Percentiles rank a stretch among this genome's conserved stretches.
Evolutionary conservation across 192 early-diverging fungal genomes (phyloP).

Genomic region (Geosiphon pyriformis): DNA sequence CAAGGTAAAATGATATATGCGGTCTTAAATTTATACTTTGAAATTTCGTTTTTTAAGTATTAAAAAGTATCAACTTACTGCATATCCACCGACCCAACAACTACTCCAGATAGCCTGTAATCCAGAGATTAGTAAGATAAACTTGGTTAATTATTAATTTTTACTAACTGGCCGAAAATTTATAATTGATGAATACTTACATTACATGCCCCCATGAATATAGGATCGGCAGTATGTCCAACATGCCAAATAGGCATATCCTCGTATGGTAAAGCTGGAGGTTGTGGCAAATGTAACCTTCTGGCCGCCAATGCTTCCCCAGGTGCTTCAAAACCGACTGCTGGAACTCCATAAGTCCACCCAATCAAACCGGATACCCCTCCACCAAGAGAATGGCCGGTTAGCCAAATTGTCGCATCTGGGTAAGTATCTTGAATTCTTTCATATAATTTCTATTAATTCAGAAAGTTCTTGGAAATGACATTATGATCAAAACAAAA

Average conservation of each 20-base stretch:
- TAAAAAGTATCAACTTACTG: conserved; percentile 16
- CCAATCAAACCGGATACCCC: conserved; percentile 69
- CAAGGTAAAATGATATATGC: conserved; percentile 16
- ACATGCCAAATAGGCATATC: conserved; percentile 84
- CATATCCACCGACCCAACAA: conserved; percentile 38
- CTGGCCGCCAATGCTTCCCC: conserved; percentile 74
- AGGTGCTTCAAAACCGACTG: conserved; percentile 76
- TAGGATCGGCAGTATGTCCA: conserved; percentile 87
- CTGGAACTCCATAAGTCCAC: conserved; percentile 78
- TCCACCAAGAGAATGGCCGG: conserved; percentile 87
- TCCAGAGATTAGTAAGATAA: neutral
- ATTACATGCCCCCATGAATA: conserved; percentile 81
- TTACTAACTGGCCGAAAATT: too few relatives aligned
- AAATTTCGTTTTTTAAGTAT: neutral
- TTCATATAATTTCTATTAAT: conserved; percentile 56
- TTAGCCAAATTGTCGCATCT: conserved; percentile 63
- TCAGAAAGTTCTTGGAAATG: conserved; percentile 33
- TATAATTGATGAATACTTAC: too few relatives aligned
- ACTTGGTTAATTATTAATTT: too few relatives aligned
- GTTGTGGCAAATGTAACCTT: conserved; percentile 72
- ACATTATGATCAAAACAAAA: conserved; percentile 26
- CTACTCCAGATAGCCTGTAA: conserved; percentile 26
- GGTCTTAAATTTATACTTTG: conserved; percentile 30
- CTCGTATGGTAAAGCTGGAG: conserved; percentile 47
- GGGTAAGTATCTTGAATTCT: conserved; percentile 64